Conservation (phyloP, 805 yeast species). For the Diddensiella transvaalensis region DNA sequence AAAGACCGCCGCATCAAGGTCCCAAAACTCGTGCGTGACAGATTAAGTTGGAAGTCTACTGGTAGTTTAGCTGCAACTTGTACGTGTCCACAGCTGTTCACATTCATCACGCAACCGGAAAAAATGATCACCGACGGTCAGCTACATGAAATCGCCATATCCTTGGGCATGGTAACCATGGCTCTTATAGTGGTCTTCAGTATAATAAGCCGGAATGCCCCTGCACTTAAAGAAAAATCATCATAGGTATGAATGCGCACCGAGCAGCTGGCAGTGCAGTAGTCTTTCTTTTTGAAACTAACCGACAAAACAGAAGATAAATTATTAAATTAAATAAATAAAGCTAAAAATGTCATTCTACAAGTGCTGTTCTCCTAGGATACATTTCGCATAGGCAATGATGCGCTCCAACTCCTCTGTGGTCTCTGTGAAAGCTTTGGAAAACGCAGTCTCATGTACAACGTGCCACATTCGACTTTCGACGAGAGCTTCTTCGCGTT, state of each 20-base stretch:
- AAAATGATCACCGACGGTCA: constrained; percentile 81
- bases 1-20: too few species aligned
- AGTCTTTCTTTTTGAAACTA: neutral
- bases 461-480: constrained; percentile 42
- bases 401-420: constrained; percentile 41
- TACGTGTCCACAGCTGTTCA: too few species aligned
- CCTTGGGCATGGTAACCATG: constrained; percentile 70
- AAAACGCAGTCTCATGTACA: constrained; percentile 48
- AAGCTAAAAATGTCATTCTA: neutral
- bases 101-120: too few species aligned
- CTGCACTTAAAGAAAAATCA: constrained; percentile 5
- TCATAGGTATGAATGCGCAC: constrained; percentile 6
- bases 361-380: constrained; percentile 42
- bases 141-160: constrained; percentile 65
- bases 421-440: constrained; percentile 46
- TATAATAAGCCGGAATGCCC: constrained; percentile 44
- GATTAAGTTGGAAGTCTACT: too few species aligned
- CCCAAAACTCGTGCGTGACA: too few species aligned
- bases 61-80: too few species aligned
- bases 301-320: constrained; percentile 2
- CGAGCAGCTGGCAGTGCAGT: too few species aligned
- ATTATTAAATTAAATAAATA: neutral
- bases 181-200: constrained; percentile 71
- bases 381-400: constrained; percentile 37
- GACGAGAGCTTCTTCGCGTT: neutral